phyloP scores from a whole-genome alignment of 1,284 basidiomycete species.

The Sphaerobolus stellatus region DNA sequence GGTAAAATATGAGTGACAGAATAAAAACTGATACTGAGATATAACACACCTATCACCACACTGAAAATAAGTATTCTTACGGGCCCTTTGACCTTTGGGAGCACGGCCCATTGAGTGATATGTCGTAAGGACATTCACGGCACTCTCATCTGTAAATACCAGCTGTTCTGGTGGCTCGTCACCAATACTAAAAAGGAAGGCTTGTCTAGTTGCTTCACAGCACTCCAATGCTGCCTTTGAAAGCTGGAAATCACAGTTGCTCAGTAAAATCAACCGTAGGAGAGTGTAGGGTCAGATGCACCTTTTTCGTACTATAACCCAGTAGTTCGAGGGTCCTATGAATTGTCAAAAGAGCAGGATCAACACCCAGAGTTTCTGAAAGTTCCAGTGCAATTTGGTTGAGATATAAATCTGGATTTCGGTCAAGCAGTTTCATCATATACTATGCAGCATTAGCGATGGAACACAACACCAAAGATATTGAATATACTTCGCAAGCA shows the following conservation, averaged over 20 bases:
- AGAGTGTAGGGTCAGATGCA: not conserved
- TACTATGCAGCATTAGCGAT: not conserved
- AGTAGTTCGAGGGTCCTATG: not conserved
- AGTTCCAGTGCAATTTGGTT: not conserved
- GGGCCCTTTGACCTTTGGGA: not conserved
- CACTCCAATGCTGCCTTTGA: not conserved
- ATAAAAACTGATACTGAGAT: conserved; percentile 4
- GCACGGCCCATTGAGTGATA: not conserved
- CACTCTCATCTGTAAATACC: conserved; percentile 5
- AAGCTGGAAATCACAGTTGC: not conserved
- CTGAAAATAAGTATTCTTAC: not conserved
- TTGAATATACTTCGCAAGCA: not conserved
- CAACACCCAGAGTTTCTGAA: not conserved
- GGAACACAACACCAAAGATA: not conserved
- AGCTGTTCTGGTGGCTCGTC: conserved; percentile 1
- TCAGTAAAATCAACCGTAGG: not conserved
- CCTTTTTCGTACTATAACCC: not conserved
- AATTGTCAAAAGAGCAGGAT: not conserved
- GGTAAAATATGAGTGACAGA: not conserved
- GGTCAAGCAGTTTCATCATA: not conserved
- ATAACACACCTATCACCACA: not conserved
- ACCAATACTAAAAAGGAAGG: not conserved
- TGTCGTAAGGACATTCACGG: not conserved
- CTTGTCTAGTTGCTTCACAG: not conserved
- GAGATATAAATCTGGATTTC: not conserved